Conservation (phyloP, 129 eudicot genomes). For the Apium graveolens region DNA sequence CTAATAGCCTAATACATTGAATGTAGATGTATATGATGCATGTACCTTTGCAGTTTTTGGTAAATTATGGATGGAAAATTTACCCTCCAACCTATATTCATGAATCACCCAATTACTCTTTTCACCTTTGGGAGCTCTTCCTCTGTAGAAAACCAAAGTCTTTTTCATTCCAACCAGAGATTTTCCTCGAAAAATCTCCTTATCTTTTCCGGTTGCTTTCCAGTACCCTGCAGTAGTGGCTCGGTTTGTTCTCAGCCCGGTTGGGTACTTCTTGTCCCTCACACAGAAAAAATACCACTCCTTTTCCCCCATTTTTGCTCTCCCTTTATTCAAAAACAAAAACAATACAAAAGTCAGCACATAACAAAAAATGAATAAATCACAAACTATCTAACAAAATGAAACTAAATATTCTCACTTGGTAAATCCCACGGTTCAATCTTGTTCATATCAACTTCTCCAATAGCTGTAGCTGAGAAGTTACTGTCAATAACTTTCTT, state of each 20-base stretch:
- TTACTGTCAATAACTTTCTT: conserved; percentile 48
- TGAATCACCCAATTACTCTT: conserved; percentile 92
- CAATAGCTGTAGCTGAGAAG: conserved; percentile 78
- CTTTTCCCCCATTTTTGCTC: conserved; percentile 89
- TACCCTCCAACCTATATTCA: conserved; percentile 80
- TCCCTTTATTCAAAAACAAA: conserved; percentile 35
- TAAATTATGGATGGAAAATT: conserved; percentile 48
- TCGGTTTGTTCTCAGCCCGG: conserved; percentile 86
- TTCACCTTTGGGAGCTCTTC: conserved; percentile 93
- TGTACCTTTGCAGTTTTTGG: conserved; percentile 62
- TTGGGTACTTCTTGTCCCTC: conserved; percentile 91
- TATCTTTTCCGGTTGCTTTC: conserved; percentile 99
- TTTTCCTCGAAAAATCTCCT: conserved; percentile 67
- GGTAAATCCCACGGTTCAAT: conserved; percentile 98
- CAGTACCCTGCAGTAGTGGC: conserved; percentile 92
- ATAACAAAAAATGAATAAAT: background rate
- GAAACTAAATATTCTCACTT: conserved; percentile 33
- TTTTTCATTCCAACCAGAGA: conserved; percentile 89
- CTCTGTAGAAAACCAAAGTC: conserved; percentile 84
- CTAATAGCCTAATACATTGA: background rate
- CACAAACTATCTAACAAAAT: background rate
- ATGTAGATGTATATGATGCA: conserved; percentile 17
- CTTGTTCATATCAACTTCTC: conserved; percentile 92
- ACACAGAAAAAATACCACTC: conserved; percentile 97
- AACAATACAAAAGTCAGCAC: background rate